phyloP scores from a whole-genome alignment of 768 basidiomycete genomes.

The Kondoa malvinella region DNA sequence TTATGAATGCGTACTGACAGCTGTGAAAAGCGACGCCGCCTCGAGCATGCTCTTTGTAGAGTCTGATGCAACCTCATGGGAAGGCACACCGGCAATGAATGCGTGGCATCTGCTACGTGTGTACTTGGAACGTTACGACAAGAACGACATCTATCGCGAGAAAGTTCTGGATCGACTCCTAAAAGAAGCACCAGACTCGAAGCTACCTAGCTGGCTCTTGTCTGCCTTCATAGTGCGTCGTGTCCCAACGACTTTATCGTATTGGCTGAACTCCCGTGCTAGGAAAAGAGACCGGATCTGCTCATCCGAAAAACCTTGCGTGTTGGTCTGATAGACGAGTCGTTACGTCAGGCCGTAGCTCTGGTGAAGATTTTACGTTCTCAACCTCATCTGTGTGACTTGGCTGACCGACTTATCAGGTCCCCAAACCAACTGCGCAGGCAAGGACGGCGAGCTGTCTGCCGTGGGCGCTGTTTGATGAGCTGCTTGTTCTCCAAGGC shows the following conservation, averaged over 20 bases:
- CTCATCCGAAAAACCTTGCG: not conserved
- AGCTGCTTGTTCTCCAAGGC: slow-evolving; percentile 40
- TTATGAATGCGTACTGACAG: not conserved
- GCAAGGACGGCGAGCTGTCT: slow-evolving; percentile 55
- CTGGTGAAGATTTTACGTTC: slow-evolving; percentile 53
- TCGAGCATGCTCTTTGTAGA: slow-evolving; percentile 71
- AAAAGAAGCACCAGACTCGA: slow-evolving; percentile 41
- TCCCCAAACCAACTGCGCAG: slow-evolving; percentile 36
- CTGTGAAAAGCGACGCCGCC: slow-evolving; percentile 45
- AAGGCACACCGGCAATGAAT: slow-evolving; percentile 58
- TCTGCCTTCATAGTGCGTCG: slow-evolving; percentile 42
- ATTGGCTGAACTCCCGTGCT: not conserved
- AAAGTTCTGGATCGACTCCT: slow-evolving; percentile 59
- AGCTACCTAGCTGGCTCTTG: slow-evolving; percentile 68
- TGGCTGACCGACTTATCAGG: not conserved
- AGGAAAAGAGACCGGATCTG: not conserved
- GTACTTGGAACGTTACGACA: slow-evolving; percentile 62
- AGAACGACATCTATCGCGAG: slow-evolving; percentile 53
- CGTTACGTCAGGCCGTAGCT: slow-evolving; percentile 53
- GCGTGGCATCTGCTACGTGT: slow-evolving; percentile 78
- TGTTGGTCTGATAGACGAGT: slow-evolving; percentile 53
- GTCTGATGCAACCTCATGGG: slow-evolving; percentile 55
- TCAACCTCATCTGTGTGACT: not conserved
- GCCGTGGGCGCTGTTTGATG: slow-evolving; percentile 68
- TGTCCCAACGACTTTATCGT: not conserved